Conservation (phyloP, 2,329 filamentous ascomycete genomes). For the Penicillium nordicum region DNA sequence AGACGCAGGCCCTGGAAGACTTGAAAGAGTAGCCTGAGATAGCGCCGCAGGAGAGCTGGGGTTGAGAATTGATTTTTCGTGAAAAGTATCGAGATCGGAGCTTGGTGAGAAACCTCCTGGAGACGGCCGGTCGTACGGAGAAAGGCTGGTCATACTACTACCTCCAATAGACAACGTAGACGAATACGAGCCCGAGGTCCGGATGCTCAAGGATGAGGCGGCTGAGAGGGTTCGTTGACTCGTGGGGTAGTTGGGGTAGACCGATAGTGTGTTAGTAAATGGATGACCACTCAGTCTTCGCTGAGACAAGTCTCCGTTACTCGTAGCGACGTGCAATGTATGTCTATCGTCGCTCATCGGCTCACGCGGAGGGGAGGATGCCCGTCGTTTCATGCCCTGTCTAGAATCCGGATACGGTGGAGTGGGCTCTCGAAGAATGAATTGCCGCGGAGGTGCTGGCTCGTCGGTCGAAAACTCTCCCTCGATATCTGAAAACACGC, state of each 20-base stretch:
- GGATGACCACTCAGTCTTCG: conserved; percentile 54
- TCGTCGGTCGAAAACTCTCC: conserved; percentile 42
- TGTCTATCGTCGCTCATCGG: conserved; percentile 37
- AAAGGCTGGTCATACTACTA: conserved; percentile 64
- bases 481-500: conserved; percentile 51
- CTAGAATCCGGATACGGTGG: conserved; percentile 42
- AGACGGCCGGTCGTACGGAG: conserved; percentile 59
- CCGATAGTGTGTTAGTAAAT: conserved; percentile 53
- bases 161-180: conserved; percentile 60
- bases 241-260: conserved; percentile 53
- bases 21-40: conserved; percentile 36
- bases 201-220: conserved; percentile 59
- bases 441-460: conserved; percentile 32
- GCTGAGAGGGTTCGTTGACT: conserved; percentile 63
- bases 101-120: conserved; percentile 58
- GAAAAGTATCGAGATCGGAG: conserved; percentile 52
- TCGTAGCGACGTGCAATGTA: conserved; percentile 33
- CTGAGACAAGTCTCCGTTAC: conserved; percentile 53
- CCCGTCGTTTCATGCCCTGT: conserved; percentile 61
- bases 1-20: conserved; percentile 35
- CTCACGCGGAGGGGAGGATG: conserved; percentile 61
- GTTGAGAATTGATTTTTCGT: conserved; percentile 50
- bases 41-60: conserved; percentile 48
- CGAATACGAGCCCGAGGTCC: conserved; percentile 58
- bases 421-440: conserved; percentile 40